Conservation (phyloP, 495 filamentous ascomycete species). For the Lophium mytilinum region DNA sequence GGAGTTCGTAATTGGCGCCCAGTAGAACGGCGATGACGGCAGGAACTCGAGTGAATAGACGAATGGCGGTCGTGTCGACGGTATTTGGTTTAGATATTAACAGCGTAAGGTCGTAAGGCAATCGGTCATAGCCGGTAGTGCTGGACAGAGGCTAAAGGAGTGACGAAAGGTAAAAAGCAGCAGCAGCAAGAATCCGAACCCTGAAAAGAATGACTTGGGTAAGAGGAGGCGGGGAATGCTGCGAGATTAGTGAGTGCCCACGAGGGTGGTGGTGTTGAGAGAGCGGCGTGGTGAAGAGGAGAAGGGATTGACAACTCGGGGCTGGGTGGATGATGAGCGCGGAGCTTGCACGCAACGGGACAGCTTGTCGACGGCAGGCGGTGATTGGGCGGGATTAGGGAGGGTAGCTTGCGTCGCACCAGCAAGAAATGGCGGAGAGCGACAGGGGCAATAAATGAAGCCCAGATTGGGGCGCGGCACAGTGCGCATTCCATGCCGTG, state of each 20-base stretch:
- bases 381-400: neutral
- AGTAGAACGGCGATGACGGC: neutral
- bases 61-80: neutral
- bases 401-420: neutral
- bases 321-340: too few relatives aligned
- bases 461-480: neutral
- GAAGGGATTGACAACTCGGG: neutral
- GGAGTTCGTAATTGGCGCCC: neutral
- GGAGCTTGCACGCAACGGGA: too few relatives aligned
- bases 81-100: conserved; percentile 20
- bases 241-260: conserved; percentile 1
- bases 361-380: neutral
- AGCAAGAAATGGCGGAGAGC: neutral
- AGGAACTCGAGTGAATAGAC: neutral
- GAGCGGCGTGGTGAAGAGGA: neutral
- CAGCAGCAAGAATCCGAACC: neutral
- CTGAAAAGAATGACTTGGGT: conserved; percentile 8
- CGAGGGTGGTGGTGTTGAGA: conserved; percentile 2
- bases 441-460: neutral
- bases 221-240: neutral
- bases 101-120: conserved; percentile 23
- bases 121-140: conserved; percentile 9
- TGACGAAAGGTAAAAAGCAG: neutral
- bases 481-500: neutral
- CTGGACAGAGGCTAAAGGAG: conserved; percentile 2